phyloP scores from a whole-genome alignment of 345 rosid genomes.

The Abelmoschus esculentus region DNA sequence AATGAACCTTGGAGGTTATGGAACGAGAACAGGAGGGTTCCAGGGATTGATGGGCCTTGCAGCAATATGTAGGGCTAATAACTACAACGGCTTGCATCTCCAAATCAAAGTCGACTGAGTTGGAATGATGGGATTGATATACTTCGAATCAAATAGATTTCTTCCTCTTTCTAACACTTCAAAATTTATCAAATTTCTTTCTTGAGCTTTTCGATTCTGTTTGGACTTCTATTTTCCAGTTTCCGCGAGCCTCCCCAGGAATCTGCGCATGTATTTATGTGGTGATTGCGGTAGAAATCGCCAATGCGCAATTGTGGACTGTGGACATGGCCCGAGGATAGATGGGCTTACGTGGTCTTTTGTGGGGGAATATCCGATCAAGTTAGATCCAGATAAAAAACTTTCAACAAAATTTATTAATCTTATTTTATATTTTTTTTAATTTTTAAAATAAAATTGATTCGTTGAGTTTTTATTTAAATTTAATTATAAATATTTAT shows the following conservation, averaged over 20 bases:
- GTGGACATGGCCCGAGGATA: too few species aligned
- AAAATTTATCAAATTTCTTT: background rate
- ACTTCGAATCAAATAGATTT: background rate
- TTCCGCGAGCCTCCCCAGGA: background rate
- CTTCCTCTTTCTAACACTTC: background rate
- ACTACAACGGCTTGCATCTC: constrained; percentile 54
- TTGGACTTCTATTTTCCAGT: background rate
- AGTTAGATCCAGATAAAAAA: too few species aligned
- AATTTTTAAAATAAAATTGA: too few species aligned
- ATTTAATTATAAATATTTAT: too few species aligned
- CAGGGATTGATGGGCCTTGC: constrained; percentile 39
- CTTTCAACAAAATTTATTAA: too few species aligned
- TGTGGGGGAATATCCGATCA: too few species aligned
- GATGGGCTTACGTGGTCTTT: too few species aligned
- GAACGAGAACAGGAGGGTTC: constrained; percentile 32
- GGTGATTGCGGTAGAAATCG: background rate
- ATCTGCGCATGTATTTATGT: background rate
- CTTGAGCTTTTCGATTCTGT: background rate
- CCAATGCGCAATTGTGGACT: background rate
- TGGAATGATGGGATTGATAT: background rate
- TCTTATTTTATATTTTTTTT: too few species aligned
- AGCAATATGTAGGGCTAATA: constrained; percentile 30
- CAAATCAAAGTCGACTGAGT: background rate
- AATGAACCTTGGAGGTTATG: constrained; percentile 19
- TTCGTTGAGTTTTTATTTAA: too few species aligned